Evolutionary conservation across 106 monocot species (phyloP).

Genomic region (Chionographis japonica): DNA sequence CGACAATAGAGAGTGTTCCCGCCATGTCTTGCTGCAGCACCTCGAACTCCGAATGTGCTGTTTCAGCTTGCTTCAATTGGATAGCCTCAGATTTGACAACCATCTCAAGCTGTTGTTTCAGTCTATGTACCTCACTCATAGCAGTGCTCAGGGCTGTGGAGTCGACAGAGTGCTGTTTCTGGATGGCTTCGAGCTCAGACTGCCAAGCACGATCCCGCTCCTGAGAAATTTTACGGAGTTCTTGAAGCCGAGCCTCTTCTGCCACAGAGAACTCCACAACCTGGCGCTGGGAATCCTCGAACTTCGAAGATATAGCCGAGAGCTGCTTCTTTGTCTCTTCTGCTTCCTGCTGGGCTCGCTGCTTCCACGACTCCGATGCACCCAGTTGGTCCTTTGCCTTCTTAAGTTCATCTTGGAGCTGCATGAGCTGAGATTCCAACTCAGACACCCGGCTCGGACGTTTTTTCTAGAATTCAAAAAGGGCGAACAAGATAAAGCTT

Average conservation of each 20-base stretch:
- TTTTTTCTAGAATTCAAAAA: slow-evolving; percentile 43
- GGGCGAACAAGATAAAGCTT: background rate
- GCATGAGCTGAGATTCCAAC: slow-evolving; percentile 49
- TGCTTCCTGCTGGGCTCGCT: slow-evolving; percentile 42
- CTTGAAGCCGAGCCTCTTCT: slow-evolving; percentile 57
- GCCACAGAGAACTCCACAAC: slow-evolving; percentile 59
- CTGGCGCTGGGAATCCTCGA: slow-evolving; percentile 52
- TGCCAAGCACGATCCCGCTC: slow-evolving; percentile 72
- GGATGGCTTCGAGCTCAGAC: slow-evolving; percentile 75
- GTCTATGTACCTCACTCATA: slow-evolving; percentile 61
- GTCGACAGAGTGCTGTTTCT: slow-evolving; percentile 63
- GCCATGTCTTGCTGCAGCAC: slow-evolving; percentile 34
- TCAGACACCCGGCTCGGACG: slow-evolving; percentile 34
- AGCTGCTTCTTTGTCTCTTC: slow-evolving; percentile 60
- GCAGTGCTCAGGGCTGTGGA: slow-evolving; percentile 44
- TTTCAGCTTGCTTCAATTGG: slow-evolving; percentile 24
- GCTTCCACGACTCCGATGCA: slow-evolving; percentile 39
- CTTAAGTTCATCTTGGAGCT: slow-evolving; percentile 63
- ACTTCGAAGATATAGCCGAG: slow-evolving; percentile 25
- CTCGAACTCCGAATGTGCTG: slow-evolving; percentile 28
- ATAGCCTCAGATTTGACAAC: slow-evolving; percentile 30
- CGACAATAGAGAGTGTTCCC: slow-evolving; percentile 22
- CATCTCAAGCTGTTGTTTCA: slow-evolving; percentile 57
- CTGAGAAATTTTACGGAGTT: slow-evolving; percentile 57
- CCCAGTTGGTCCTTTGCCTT: slow-evolving; percentile 56